These are phyloP conservation scores for Plasmodium knowlesi DNA, from an alignment of 169 alveolate species.

Conservation along the genomic window DNA sequence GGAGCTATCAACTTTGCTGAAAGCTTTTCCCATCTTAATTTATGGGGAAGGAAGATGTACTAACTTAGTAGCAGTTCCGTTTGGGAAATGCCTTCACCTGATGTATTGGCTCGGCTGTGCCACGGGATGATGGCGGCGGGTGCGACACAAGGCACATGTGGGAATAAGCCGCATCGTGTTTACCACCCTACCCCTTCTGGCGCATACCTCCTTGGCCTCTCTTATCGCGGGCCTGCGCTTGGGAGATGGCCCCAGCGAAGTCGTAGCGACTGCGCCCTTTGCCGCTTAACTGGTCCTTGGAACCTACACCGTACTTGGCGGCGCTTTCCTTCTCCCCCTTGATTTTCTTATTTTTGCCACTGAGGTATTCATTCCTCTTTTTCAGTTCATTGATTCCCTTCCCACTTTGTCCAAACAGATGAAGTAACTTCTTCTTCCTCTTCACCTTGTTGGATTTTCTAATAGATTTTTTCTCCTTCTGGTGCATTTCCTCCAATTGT, in stretches of 20 bases:
- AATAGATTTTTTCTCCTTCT: slow-evolving; percentile 42
- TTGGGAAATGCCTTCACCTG: neutral
- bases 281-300: slow-evolving; percentile 1
- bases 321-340: slow-evolving; percentile 43
- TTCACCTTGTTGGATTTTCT: slow-evolving; percentile 42
- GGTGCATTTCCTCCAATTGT: slow-evolving; percentile 9
- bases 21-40: neutral
- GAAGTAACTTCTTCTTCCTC: slow-evolving; percentile 28
- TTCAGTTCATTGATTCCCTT: slow-evolving; percentile 13
- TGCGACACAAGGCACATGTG: neutral
- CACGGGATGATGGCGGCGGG: neutral
- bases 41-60: neutral
- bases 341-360: slow-evolving; percentile 15
- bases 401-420: slow-evolving; percentile 6
- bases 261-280: neutral
- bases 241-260: slow-evolving; percentile 9
- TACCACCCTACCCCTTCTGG: neutral
- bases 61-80: neutral
- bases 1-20: neutral
- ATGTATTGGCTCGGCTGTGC: neutral
- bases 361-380: slow-evolving; percentile 30
- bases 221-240: slow-evolving; percentile 18
- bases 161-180: neutral
- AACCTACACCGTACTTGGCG: slow-evolving; percentile 37
- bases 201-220: neutral